Percentiles rank a stretch among this genome's conserved stretches.
Evolutionary conservation across 176 grass and related monocot species (phyloP).

Genomic region (Zea mays): DNA sequence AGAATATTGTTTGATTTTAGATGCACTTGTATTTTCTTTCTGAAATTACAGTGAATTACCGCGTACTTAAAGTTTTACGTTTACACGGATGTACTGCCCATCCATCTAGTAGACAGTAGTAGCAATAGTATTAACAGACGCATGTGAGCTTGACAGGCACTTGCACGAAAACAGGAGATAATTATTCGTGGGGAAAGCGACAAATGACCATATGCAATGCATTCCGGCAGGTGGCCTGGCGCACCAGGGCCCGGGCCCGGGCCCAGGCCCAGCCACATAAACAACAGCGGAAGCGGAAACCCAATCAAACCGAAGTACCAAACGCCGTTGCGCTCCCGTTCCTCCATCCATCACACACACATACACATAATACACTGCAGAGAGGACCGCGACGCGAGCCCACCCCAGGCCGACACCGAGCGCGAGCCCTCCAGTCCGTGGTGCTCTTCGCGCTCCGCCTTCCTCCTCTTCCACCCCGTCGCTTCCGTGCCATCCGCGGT

Average conservation of each 20-base stretch:
- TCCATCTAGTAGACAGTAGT: background rate
- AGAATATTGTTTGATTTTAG: no score
- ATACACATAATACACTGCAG: background rate
- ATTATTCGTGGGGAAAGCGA: conserved; percentile 50
- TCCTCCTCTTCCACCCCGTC: conserved; percentile 30
- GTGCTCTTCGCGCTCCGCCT: background rate
- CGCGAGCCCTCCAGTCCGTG: conserved; percentile 16
- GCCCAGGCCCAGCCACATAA: conserved; percentile 31
- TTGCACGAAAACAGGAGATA: conserved; percentile 7
- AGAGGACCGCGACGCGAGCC: conserved; percentile 25
- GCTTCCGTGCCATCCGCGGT: conserved; percentile 42
- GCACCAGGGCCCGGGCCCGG: background rate
- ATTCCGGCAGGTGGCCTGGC: conserved; percentile 23
- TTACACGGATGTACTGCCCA: background rate
- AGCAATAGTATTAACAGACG: background rate
- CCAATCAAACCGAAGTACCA: background rate
- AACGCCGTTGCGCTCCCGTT: background rate
- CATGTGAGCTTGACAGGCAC: conserved; percentile 43
- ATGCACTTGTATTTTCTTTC: no score
- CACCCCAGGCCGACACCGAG: background rate
- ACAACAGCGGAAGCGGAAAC: conserved; percentile 15
- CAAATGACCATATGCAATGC: conserved; percentile 41
- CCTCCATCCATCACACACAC: background rate
- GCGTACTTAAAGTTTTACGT: no score
- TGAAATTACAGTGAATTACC: background rate